Conservation (phyloP, 768 basidiomycete species). For the Tylopilus vinaceipallidus region DNA sequence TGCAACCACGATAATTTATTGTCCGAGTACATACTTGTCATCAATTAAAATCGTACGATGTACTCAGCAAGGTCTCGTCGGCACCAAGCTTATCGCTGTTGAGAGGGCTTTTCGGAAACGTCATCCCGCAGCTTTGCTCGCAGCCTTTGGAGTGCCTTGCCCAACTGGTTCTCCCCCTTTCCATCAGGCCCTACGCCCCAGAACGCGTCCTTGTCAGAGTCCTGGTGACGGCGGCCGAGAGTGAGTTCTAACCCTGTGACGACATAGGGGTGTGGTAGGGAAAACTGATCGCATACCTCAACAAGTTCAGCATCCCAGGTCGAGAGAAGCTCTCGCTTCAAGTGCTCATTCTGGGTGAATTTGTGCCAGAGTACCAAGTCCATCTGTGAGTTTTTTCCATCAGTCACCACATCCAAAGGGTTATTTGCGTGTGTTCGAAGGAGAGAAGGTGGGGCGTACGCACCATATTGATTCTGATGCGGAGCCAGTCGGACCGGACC, state of each 20-base stretch:
- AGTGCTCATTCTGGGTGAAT: slow-evolving; percentile 39
- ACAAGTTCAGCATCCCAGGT: slow-evolving; percentile 39
- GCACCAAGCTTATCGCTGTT: slow-evolving; percentile 14
- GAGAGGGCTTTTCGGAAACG: slow-evolving; percentile 14
- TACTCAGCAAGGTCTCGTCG: slow-evolving; percentile 13
- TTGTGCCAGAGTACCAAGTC: slow-evolving; percentile 39
- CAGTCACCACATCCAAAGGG: slow-evolving; percentile 7
- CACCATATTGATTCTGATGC: slow-evolving; percentile 34
- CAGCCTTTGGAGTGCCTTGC: slow-evolving; percentile 39
- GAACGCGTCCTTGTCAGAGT: slow-evolving; percentile 37
- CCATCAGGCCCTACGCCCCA: slow-evolving; percentile 41
- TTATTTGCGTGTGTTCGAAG: slow-evolving; percentile 16
- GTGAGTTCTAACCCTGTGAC: slow-evolving; percentile 12
- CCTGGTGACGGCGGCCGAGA: slow-evolving; percentile 16
- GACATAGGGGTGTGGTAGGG: background rate
- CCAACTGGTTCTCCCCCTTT: slow-evolving; percentile 40
- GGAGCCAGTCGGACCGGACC: slow-evolving; percentile 36
- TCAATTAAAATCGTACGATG: slow-evolving; percentile 33
- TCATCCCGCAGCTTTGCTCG: slow-evolving; percentile 32
- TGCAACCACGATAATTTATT: slow-evolving; percentile 27
- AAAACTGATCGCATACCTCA: slow-evolving; percentile 33
- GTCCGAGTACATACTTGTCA: slow-evolving; percentile 9
- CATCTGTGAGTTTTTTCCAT: slow-evolving; percentile 27
- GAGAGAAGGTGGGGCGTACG: background rate
- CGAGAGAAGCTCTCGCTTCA: slow-evolving; percentile 35